Base-by-base conservation (phyloP, 2,329 filamentous ascomycete species). In the Scedosporium boydii region DNA sequence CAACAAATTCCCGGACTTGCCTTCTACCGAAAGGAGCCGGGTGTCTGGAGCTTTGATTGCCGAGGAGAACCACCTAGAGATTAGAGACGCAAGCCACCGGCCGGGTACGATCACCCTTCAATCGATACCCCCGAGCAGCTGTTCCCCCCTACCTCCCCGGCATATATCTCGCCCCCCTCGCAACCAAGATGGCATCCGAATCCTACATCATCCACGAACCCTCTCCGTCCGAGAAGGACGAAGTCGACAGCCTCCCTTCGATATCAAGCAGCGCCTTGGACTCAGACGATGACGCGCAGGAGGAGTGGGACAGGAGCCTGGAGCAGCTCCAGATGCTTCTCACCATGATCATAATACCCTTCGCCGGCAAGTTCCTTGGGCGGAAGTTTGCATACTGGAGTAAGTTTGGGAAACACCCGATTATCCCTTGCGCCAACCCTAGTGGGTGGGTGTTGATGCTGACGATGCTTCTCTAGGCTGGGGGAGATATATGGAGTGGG, bases 331-430 rank as follows among this genome's bases (percentile, higher is more conserved):
- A 99, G 78, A 81, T 98, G 67, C 81, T 99, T 67, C 76, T 98
- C 72, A 96, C 90, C 21, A 96, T 99, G 91, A 89, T 98, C 58
- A 76, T 98, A 68, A 88, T 99, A 59, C 95, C 95, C 2, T 97
- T 96, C 74, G 80, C 91, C 68, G 95, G 95, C 64, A 99, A 98
- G 77, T 98, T 92, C 77, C 86, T 97, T 74, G 95, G 95, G 56
- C 84, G 95, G 73, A 96, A 91, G 75, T 96, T 93, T 78, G 93
- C 93, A 64, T 97, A 96, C 73, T 97, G 92, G 91, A 91, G 93
- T 97, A 82, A 73, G 88, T 66, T 44, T n/a, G n/a, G n/a, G n/a
- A n/a, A n/a, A n/a, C n/a, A n/a, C n/a, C n/a, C n/a, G n/a, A n/a
- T n/a, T n/a, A n/a, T n/a, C n/a, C n/a, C n/a, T n/a, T n/a, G n/a